A percentile compares a stretch with the other conserved stretches of the same genome.
These are phyloP conservation scores for Fusarium anthophilum DNA, from an alignment of 2,329 filamentous ascomycete species.

Conservation along the genomic window DNA sequence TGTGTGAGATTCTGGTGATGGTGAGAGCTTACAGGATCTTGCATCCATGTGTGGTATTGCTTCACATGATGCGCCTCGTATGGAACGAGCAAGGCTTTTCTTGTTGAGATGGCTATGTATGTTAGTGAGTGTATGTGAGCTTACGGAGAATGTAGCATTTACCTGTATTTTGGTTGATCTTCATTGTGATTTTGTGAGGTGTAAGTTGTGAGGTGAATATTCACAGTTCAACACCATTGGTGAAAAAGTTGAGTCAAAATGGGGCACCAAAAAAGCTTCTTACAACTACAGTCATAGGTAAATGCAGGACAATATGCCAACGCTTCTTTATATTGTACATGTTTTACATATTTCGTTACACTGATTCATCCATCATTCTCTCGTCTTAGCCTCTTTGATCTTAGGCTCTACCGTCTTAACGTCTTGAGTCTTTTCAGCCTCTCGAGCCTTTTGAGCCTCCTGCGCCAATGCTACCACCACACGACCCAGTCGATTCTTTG, in stretches of 20 bases:
- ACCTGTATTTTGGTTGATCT: conserved; percentile 57
- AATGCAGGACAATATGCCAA: not conserved
- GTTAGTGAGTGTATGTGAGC: not conserved
- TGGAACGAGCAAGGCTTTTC: conserved; percentile 78
- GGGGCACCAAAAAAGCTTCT: conserved; percentile 6
- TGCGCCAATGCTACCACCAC: conserved; percentile 42
- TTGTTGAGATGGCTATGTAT: conserved; percentile 70
- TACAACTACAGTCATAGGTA: not conserved
- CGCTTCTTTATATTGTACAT: conserved; percentile 24
- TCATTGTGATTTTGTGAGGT: conserved; percentile 49
- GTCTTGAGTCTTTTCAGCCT: not conserved
- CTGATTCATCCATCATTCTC: conserved; percentile 1
- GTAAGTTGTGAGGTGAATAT: conserved; percentile 15
- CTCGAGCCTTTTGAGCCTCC: conserved; percentile 35
- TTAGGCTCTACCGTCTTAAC: not conserved
- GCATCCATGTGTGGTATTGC: conserved; percentile 92
- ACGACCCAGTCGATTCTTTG: conserved; percentile 43
- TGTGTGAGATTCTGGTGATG: not conserved
- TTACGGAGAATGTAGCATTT: not conserved
- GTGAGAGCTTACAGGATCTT: conserved; percentile 68
- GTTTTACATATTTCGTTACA: conserved; percentile 17
- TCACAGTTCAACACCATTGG: conserved; percentile 6
- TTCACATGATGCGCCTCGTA: conserved; percentile 85
- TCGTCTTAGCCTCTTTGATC: not conserved
- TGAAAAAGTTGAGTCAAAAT: conserved; percentile 20